These are phyloP conservation scores for Zygnema cylindricum DNA, from an alignment of 139 green algal genomes.

Conservation along the genomic window DNA sequence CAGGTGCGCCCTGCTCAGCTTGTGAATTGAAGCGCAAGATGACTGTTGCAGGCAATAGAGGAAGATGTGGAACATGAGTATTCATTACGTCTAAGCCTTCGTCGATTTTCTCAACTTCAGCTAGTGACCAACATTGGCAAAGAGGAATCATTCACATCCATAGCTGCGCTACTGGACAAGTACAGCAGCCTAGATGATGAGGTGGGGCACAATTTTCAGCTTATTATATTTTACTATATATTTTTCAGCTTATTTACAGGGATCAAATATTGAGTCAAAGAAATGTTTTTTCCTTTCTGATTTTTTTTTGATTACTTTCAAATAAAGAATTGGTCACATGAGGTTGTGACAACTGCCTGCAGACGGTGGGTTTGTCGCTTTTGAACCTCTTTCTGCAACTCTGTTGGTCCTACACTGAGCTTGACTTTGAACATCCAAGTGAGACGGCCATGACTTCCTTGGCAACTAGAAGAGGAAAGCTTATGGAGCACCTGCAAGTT, in stretches of 20 bases:
- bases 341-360: too few species aligned
- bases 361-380: slow-evolving; percentile 31
- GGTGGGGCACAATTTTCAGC: too few species aligned
- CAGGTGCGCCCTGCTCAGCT: background rate
- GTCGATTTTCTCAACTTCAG: background rate
- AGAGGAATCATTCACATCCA: background rate
- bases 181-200: slow-evolving; percentile 41
- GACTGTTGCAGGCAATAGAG: background rate
- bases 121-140: background rate
- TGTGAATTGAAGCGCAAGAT: background rate
- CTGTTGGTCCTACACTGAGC: background rate
- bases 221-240: too few species aligned
- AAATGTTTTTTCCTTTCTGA: too few species aligned
- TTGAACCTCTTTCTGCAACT: slow-evolving; percentile 43
- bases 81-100: background rate
- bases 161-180: background rate
- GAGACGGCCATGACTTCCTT: background rate
- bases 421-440: slow-evolving; percentile 30
- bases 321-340: too few species aligned
- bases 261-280: too few species aligned
- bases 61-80: slow-evolving; percentile 22
- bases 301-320: too few species aligned
- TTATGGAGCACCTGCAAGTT: slow-evolving; percentile 28
- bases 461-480: background rate
- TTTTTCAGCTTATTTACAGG: too few species aligned